Base-by-base conservation (phyloP, 768 basidiomycete genomes). In the Kwoniella newhampshirensis region DNA sequence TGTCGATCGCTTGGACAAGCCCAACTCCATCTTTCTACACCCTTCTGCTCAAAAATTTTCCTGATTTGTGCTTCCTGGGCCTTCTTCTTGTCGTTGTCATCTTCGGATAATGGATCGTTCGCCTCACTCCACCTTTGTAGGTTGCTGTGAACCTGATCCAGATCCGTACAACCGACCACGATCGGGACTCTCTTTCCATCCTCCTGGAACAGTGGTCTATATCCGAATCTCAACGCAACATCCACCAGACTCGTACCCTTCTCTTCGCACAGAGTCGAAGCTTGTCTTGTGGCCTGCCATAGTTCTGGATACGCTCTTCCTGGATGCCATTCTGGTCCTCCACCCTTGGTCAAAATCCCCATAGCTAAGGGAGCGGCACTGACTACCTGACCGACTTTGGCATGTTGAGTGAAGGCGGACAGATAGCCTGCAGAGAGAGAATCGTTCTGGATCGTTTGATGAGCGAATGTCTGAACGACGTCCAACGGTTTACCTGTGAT, bases 321-420 rank as follows among this genome's bases (percentile, higher is more conserved):
- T 13, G 75, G 77, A 53, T 77, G 77, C 77, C 77, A 77, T 5
- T 20, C 60, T 1, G 75, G 73, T 17, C 62, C 62, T 2, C 74
- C 73, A 2, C 30, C 9, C 6, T 60, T 64, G 1, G 73, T 71
- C 30, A 77, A 52, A 7, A 75, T 50, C 4, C 75, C 75, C 77
- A 77, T 77, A 27, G 70, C 60, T 28, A 76, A 60, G 8, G 77
- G 77, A 4, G 70, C 67, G n/a, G 76, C 76, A 46, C 71, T 76
- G 18, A 68, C 57, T 17, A 77, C 57, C 23, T 65, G 52, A n/a
- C 49, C 40, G 2, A 75, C 67, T 18, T 57, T 42, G 5, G 68
- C 73, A 23, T 57, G 5, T 11, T 45, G 42, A 3, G 47, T 41
- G 35, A 74, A 66, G 25, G 63, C 60, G 3, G 57, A 61, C 17